phyloP scores from a whole-genome alignment of 495 filamentous ascomycete genomes.

The Massariosphaeria phaeospora region DNA sequence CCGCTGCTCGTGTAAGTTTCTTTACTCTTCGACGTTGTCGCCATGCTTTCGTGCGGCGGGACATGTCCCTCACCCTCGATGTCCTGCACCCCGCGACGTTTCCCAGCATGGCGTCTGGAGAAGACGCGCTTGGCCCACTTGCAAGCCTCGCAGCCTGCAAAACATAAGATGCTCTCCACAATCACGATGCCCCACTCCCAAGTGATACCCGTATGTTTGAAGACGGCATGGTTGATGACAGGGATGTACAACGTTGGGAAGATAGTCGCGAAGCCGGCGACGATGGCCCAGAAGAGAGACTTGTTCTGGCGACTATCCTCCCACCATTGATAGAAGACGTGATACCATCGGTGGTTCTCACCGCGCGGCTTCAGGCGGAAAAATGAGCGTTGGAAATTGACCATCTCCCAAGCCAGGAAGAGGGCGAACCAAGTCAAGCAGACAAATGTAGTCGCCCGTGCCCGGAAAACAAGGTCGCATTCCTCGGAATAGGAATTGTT shows the following conservation, averaged over 20 bases:
- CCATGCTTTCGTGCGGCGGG: too few species aligned
- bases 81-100: background rate
- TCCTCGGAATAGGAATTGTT: constrained; percentile 50
- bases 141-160: constrained; percentile 8
- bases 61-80: constrained; percentile 1
- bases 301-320: too few species aligned
- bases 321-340: background rate
- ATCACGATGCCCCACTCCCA: constrained; percentile 10
- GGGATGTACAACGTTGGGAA: constrained; percentile 69
- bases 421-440: constrained; percentile 65
- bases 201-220: constrained; percentile 60
- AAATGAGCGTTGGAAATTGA: constrained; percentile 9
- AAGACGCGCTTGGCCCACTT: constrained; percentile 9
- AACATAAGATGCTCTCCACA: constrained; percentile 6
- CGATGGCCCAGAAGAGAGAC: constrained; percentile 66
- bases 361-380: constrained; percentile 10
- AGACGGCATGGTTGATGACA: constrained; percentile 58
- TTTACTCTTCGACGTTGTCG: too few species aligned
- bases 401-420: constrained; percentile 47
- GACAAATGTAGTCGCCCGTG: constrained; percentile 68
- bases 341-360: background rate
- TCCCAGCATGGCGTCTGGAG: background rate
- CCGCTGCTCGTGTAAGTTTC: too few species aligned
- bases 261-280: constrained; percentile 55
- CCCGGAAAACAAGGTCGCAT: constrained; percentile 49